A percentile compares a stretch with the other conserved stretches of the same genome.
Evolutionary conservation across 2,329 filamentous ascomycete genomes (phyloP).

Genomic region (Orbilia javanica): DNA sequence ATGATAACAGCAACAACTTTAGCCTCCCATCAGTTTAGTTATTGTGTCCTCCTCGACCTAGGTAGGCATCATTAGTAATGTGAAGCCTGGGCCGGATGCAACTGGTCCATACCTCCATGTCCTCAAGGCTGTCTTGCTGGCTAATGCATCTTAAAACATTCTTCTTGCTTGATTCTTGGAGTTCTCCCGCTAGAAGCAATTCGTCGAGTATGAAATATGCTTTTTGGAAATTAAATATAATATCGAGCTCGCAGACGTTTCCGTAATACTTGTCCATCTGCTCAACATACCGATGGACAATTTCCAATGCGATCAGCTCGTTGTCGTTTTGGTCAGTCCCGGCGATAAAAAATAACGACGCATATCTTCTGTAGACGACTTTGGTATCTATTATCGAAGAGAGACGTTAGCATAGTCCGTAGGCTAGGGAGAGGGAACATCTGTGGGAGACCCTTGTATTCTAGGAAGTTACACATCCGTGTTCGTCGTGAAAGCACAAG

Average conservation of each 20-base stretch:
- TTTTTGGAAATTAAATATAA: slow-evolving; percentile 99
- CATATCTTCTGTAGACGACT: slow-evolving; percentile 98
- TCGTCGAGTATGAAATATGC: slow-evolving; percentile 99
- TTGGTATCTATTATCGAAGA: slow-evolving; percentile 80
- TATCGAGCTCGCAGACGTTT: slow-evolving; percentile 98
- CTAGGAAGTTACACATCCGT: slow-evolving; percentile 99
- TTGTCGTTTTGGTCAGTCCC: slow-evolving; percentile 98
- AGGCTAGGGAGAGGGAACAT: slow-evolving; percentile 47
- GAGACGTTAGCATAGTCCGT: background rate
- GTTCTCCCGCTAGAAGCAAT: slow-evolving; percentile 90
- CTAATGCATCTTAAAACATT: slow-evolving; percentile 95
- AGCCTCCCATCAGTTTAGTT: slow-evolving; percentile 55
- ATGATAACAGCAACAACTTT: background rate
- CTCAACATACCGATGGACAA: slow-evolving; percentile 99
- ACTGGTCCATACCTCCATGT: slow-evolving; percentile 89
- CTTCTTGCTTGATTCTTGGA: slow-evolving; percentile 99
- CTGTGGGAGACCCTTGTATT: slow-evolving; percentile 84
- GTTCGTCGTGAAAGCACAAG: slow-evolving; percentile 94
- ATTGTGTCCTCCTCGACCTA: slow-evolving; percentile 57
- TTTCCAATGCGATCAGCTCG: slow-evolving; percentile 96
- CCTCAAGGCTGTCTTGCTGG: slow-evolving; percentile 96
- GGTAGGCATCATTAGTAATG: background rate
- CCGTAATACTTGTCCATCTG: slow-evolving; percentile 99
- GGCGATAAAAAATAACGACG: slow-evolving; percentile 98
- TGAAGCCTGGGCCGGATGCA: background rate